A percentile compares a stretch with the other conserved stretches of the same genome.
These are phyloP conservation scores for Zygosaccharomyces sapae DNA, from an alignment of 1,139 yeast genomes.

Conservation along the genomic window DNA sequence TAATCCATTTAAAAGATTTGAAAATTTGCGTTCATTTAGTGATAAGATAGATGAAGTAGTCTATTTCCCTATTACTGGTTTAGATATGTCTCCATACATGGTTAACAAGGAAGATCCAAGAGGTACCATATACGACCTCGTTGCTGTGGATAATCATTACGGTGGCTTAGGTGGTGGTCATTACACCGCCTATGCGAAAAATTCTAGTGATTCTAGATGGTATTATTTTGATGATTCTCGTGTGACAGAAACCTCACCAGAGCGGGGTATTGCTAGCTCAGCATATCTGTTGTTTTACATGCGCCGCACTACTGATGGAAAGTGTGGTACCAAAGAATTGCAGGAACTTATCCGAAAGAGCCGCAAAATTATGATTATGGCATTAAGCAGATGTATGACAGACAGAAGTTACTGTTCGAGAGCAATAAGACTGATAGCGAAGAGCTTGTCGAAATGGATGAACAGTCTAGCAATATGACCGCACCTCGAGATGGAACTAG, in stretches of 20 bases:
- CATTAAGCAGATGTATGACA: constrained; percentile 19
- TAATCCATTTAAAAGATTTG: constrained; percentile 90
- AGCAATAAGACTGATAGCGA: constrained; percentile 31
- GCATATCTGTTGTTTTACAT: constrained; percentile 87
- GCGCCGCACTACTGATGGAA: constrained; percentile 39
- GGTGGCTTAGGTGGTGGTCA: constrained; percentile 99
- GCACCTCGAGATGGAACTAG: constrained; percentile 10
- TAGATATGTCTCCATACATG: constrained; percentile 64
- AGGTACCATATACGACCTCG: constrained; percentile 62
- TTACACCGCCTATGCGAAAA: constrained; percentile 85
- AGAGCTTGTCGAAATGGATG: constrained; percentile 19
- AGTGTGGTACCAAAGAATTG: constrained; percentile 35
- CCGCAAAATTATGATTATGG: constrained; percentile 33
- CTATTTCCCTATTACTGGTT: constrained; percentile 80
- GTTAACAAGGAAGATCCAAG: constrained; percentile 40
- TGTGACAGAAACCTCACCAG: constrained; percentile 60
- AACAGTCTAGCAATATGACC: constrained; percentile 10
- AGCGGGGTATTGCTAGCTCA: constrained; percentile 65
- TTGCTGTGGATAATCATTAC: constrained; percentile 92
- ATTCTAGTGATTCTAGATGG: constrained; percentile 76
- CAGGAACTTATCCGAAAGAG: constrained; percentile 34
- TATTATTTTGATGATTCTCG: constrained; percentile 86
- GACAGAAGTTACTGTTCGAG: constrained; percentile 25
- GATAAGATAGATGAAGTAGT: constrained; percentile 85
- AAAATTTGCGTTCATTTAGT: constrained; percentile 76